These are phyloP conservation scores for Apiospora koreana DNA, from an alignment of 2,329 filamentous ascomycete genomes.

Conservation along the genomic window DNA sequence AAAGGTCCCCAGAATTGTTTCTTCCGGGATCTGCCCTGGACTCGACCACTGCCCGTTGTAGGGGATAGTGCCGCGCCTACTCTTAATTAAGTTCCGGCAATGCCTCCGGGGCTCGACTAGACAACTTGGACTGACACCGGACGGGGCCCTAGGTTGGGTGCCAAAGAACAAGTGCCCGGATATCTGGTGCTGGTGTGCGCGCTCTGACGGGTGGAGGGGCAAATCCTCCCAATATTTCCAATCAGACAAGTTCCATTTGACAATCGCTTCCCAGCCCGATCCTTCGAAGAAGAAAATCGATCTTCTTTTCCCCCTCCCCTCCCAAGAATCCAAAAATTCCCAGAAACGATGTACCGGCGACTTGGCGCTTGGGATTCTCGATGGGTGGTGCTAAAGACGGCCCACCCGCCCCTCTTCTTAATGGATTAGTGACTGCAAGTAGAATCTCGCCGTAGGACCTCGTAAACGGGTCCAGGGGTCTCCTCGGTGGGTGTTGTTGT, in stretches of 20 bases:
- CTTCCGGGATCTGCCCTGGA: not conserved
- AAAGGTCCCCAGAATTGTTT: not conserved
- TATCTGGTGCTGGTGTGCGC: not conserved
- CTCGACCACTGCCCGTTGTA: not conserved
- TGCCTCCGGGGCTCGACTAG: slow-evolving; percentile 5
- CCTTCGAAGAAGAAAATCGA: not conserved
- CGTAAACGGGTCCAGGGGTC: slow-evolving; percentile 9
- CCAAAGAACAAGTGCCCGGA: not conserved
- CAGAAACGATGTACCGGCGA: not conserved
- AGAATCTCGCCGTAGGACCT: not conserved
- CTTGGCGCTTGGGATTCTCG: slow-evolving; percentile 4
- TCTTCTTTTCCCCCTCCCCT: not conserved
- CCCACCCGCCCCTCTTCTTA: slow-evolving; percentile 6
- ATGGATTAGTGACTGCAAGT: not conserved
- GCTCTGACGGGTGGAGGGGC: not conserved
- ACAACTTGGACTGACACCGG: not conserved
- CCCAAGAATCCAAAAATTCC: not conserved
- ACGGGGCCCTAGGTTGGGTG: not conserved
- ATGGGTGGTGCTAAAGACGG: not conserved
- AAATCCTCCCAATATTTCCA: not conserved
- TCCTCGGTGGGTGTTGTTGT: slow-evolving; percentile 1
- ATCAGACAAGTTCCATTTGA: slow-evolving; percentile 1
- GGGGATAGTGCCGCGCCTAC: not conserved
- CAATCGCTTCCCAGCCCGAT: not conserved
- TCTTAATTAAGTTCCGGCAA: slow-evolving; percentile 3